Evolutionary conservation across 257 asterid species (phyloP), one percentile per base, ranked within the genome.

Genomic region (Mentha longifolia): DNA sequence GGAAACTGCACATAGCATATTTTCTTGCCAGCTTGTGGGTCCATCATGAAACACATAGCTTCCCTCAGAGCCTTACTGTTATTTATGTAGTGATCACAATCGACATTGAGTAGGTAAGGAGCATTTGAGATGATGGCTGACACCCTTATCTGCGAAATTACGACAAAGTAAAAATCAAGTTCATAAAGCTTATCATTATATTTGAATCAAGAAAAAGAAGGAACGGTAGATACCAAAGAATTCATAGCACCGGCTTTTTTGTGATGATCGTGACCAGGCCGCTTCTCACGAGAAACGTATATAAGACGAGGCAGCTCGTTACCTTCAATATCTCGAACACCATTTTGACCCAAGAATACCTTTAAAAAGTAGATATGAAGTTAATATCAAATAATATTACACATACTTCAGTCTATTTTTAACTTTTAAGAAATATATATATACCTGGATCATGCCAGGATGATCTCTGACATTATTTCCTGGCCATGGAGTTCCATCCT

Each of bases 21-120:
- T 79, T 93, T 90, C 87, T 93, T 93, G 55, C 98, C 98, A 8
- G 98, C 83, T 69, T 92, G 95, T 19, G 98, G 98, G 77, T 93
- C 98, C 98, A 93, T 93, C 97, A 93, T 87, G 89, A 93, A 93
- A 84, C 98, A 93, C 98, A 93, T 93, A 65, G 97, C 82, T 85
- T 93, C 98, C 61, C 98, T 79, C 14, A 93, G 89, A 68, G 98
- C 98, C 84, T 93, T 93, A 76, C 98, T 81, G 90, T 93, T 93
- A 60, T 93, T 93, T 79, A 93, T 89, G 56, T 93, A 93, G 85
- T 93, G 98, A 91, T 92, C 98, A 82, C 98, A 92, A 83, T 92
- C 98, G 55, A 92, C 98, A 73, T 92, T 93, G 58, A 93, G 96
- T 9, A 93, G 69, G 90, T 84, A 93, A 14, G 98, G 98, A 50